These are phyloP conservation scores for Biscogniauxia marginata DNA, from an alignment of 2,329 filamentous ascomycete species.

Conservation along the genomic window DNA sequence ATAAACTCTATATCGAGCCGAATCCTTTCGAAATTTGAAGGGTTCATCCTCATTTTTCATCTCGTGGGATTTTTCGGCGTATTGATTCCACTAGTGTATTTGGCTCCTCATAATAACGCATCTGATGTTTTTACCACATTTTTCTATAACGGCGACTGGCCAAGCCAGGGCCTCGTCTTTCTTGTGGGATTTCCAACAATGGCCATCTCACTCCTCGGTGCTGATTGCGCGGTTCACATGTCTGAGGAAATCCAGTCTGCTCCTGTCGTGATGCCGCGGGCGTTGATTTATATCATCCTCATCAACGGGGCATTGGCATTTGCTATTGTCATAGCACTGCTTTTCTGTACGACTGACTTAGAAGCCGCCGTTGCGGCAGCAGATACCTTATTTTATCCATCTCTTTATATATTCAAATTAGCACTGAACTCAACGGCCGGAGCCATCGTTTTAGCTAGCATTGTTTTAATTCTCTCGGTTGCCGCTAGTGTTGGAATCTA, in stretches of 20 bases:
- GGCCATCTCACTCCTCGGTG: constrained; percentile 11
- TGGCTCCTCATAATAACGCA: constrained; percentile 26
- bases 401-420: constrained; percentile 23
- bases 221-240: constrained; percentile 25
- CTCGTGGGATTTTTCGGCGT: constrained; percentile 47
- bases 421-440: constrained; percentile 17
- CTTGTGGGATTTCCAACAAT: constrained; percentile 13
- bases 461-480: constrained; percentile 21
- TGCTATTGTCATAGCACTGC: constrained; percentile 15
- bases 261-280: constrained; percentile 15
- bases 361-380: constrained; percentile 11
- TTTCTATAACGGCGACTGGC: constrained; percentile 19
- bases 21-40: constrained; percentile 39
- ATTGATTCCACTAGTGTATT: constrained; percentile 35
- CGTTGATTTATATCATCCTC: constrained; percentile 20
- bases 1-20: constrained; percentile 34
- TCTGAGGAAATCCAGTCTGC: constrained; percentile 22
- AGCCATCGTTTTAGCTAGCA: constrained; percentile 18
- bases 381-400: constrained; percentile 24
- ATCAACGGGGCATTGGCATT: constrained; percentile 22
- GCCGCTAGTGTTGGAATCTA: constrained; percentile 21
- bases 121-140: constrained; percentile 31
- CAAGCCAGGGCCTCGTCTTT: constrained; percentile 37
- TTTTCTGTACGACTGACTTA: constrained; percentile 20
- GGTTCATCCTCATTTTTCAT: constrained; percentile 40